Percentiles rank a stretch among this genome's conserved stretches.
These are phyloP conservation scores for Mycena rebaudengoi DNA, from an alignment of 768 basidiomycete species.

Conservation along the genomic window DNA sequence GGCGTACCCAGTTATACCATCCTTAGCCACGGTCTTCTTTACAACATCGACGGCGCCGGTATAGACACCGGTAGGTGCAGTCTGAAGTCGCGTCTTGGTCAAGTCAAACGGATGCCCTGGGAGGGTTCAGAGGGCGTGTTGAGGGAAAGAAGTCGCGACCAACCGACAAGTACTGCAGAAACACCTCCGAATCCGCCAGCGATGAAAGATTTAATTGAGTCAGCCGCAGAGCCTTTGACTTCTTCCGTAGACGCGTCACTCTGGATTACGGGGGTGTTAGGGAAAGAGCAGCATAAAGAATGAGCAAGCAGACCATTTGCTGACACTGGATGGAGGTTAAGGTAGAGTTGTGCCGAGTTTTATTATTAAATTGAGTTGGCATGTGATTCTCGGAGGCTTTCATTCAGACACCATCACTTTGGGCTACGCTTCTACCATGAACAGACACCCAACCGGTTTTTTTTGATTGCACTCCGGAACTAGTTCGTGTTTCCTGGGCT, in stretches of 20 bases:
- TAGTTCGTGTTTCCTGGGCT: constrained; percentile 2
- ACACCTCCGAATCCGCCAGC: constrained; percentile 94
- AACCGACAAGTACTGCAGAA: constrained; percentile 89
- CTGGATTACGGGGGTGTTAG: constrained; percentile 3
- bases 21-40: constrained; percentile 87
- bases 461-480: too few species aligned
- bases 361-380: neutral
- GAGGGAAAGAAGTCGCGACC: constrained; percentile 38
- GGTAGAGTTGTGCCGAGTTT: neutral
- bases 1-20: constrained; percentile 85
- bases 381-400: constrained; percentile 8
- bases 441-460: neutral
- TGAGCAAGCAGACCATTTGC: neutral
- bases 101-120: constrained; percentile 97
- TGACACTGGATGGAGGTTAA: neutral
- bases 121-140: neutral
- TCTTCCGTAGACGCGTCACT: constrained; percentile 48
- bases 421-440: neutral
- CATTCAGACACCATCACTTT: neutral
- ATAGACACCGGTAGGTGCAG: constrained; percentile 88
- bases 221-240: constrained; percentile 50
- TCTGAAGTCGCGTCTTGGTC: constrained; percentile 96
- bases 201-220: constrained; percentile 83
- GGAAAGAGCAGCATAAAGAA: too few species aligned
- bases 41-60: constrained; percentile 94